A percentile compares a stretch with the other conserved stretches of the same genome.
Conservation (phyloP, 768 basidiomycete species). For the Lactarius akahatsu region DNA sequence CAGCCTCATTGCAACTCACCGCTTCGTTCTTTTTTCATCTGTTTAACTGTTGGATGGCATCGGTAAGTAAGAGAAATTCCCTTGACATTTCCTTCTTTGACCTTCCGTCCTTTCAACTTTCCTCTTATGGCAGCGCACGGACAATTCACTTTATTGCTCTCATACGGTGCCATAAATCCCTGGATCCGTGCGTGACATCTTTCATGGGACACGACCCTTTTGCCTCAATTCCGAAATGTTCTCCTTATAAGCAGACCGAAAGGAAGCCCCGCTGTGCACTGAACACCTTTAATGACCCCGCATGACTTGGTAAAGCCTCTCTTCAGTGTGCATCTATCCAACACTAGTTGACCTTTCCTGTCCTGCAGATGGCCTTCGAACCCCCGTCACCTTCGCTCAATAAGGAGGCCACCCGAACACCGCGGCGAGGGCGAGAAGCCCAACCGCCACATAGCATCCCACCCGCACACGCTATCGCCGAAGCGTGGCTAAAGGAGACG, state of each 20-base stretch:
- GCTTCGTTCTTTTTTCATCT: slow-evolving; percentile 28
- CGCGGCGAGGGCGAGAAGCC: slow-evolving; percentile 18
- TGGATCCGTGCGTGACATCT: slow-evolving; percentile 31
- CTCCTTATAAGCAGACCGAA: slow-evolving; percentile 29
- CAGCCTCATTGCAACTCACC: slow-evolving; percentile 29
- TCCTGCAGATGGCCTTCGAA: slow-evolving; percentile 30
- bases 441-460: slow-evolving; percentile 34
- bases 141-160: slow-evolving; percentile 29
- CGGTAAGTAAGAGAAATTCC: slow-evolving; percentile 28
- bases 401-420: slow-evolving; percentile 26
- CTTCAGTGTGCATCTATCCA: slow-evolving; percentile 11
- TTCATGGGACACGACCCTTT: slow-evolving; percentile 25
- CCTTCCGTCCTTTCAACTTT: slow-evolving; percentile 29
- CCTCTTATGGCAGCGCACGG: slow-evolving; percentile 29
- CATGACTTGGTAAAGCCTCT: slow-evolving; percentile 23
- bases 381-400: slow-evolving; percentile 29
- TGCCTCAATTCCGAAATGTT: slow-evolving; percentile 27
- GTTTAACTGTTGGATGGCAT: slow-evolving; percentile 27
- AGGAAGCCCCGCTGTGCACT: slow-evolving; percentile 15
- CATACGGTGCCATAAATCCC: slow-evolving; percentile 30
- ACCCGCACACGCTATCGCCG: slow-evolving; percentile 63
- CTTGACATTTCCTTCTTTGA: slow-evolving; percentile 33
- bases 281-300: slow-evolving; percentile 24
- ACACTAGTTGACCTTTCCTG: slow-evolving; percentile 1
- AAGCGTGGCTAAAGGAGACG: slow-evolving; percentile 67